Base-by-base conservation (phyloP, 352 stramenopile species). In the Thalassiosira ordinaria region DNA sequence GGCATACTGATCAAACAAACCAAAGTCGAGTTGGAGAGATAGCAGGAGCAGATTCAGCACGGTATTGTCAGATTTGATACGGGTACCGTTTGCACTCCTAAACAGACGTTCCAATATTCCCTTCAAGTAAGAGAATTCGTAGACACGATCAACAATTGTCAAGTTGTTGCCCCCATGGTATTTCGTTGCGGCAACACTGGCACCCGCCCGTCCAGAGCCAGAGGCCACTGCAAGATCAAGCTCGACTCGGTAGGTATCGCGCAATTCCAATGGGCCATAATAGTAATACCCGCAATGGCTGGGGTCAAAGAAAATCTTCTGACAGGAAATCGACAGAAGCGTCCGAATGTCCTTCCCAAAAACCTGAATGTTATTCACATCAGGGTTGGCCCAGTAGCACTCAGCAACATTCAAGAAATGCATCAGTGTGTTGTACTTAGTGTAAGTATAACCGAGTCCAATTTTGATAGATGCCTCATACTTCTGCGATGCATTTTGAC, bases 371-470 rank as follows among this genome's bases (percentile, higher is more conserved):
- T 85, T 85, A 37, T 82, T 87, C 4, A 89, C 70, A 72, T 89
- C 83, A 6, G 83, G 83, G 55, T 89, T 88, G 26, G 55, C 51
- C 83, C 83, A 89, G 46, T 89, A 89, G 33, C 49, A 57, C 29
- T 80, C 57, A 16, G 74, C 60, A 26, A 88, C 79, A 59, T 77
- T 88, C 33, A 89, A 65, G 56, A 89, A 89, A 37, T 89, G 83
- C 78, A 89, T 86, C 27, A 88, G 29, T 18, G 79, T 89, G 33
- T 89, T 89, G 71, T 89, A 89, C 65, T 89, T 89, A 2, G 79
- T 81, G 18, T 86, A 89, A 0, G 83, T 88, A 35, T 74, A 83
- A 1, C 83, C 83, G 13, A 68, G 63, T 9, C 83, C 83, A 47
- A 89, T 87, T 46, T 76, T 85, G 33, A 86, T 53, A 1, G 41